phyloP scores from a whole-genome alignment of 371 early-diverging fungal species.

The Actinomucor elegans region DNA sequence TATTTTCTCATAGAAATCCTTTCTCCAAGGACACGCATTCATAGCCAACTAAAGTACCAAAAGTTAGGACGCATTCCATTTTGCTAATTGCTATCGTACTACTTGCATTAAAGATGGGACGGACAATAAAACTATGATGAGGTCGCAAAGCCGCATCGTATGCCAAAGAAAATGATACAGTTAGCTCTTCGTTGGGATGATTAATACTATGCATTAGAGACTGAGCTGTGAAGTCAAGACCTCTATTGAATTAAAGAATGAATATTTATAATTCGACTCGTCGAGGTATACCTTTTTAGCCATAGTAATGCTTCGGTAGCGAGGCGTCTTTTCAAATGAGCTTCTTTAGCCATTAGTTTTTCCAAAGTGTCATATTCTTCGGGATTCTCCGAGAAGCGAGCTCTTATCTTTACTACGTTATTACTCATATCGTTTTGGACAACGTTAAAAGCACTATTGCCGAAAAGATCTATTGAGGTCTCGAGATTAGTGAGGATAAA shows the following conservation, averaged over 20 bases:
- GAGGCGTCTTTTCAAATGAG: constrained; percentile 69
- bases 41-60: constrained; percentile 73
- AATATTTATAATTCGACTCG: too few relatives aligned
- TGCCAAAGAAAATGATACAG: constrained; percentile 79
- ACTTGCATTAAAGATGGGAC: constrained; percentile 79
- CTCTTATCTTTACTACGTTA: constrained; percentile 86
- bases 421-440: constrained; percentile 91
- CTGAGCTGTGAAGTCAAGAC: constrained; percentile 85
- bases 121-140: constrained; percentile 82
- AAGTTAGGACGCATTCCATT: not conserved
- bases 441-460: constrained; percentile 73
- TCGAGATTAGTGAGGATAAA: not conserved
- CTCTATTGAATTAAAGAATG: too few relatives aligned
- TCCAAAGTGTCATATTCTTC: constrained; percentile 77
- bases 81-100: not conserved
- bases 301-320: constrained; percentile 93
- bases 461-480: constrained; percentile 57
- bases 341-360: constrained; percentile 74
- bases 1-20: constrained; percentile 85
- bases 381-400: constrained; percentile 65
- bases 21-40: constrained; percentile 91
- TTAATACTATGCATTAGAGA: constrained; percentile 73
- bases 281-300: constrained; percentile 81
- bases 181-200: constrained; percentile 76
- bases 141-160: constrained; percentile 79